Conservation (phyloP, 352 stramenopile genomes). For the Phytophthora multivora region DNA sequence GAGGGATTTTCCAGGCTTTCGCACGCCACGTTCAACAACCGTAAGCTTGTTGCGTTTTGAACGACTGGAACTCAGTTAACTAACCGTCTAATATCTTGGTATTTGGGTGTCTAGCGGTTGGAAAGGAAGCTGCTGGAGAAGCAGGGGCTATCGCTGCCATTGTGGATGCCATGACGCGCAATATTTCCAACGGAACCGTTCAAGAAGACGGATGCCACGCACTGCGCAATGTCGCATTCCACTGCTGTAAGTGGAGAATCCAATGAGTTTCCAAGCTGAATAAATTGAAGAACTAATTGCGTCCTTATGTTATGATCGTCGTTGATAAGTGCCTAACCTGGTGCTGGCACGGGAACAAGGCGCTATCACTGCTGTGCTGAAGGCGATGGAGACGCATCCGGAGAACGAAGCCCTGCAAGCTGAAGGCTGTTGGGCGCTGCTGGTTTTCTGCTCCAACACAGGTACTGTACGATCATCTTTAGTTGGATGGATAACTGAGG, state of each 20-base stretch:
- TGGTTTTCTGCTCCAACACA: slow-evolving; percentile 85
- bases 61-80: neutral
- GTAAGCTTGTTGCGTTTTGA: slow-evolving; percentile 30
- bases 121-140: slow-evolving; percentile 67
- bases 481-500: neutral
- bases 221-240: slow-evolving; percentile 77
- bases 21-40: slow-evolving; percentile 81
- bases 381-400: slow-evolving; percentile 65
- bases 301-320: neutral
- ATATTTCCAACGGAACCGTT: slow-evolving; percentile 62
- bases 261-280: neutral
- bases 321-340: slow-evolving; percentile 56
- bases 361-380: slow-evolving; percentile 63
- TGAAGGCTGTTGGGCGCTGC: slow-evolving; percentile 73
- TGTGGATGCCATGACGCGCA: slow-evolving; percentile 67
- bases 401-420: slow-evolving; percentile 72
- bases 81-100: neutral
- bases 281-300: neutral
- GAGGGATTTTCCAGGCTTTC: slow-evolving; percentile 77
- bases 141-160: slow-evolving; percentile 64
- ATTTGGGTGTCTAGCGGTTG: slow-evolving; percentile 43
- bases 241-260: slow-evolving; percentile 43
- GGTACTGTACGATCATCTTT: slow-evolving; percentile 34
- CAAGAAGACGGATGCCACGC: slow-evolving; percentile 77
- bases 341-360: slow-evolving; percentile 62